Base-by-base conservation (phyloP, 2,329 filamentous ascomycete genomes). In the Fusarium citri region DNA sequence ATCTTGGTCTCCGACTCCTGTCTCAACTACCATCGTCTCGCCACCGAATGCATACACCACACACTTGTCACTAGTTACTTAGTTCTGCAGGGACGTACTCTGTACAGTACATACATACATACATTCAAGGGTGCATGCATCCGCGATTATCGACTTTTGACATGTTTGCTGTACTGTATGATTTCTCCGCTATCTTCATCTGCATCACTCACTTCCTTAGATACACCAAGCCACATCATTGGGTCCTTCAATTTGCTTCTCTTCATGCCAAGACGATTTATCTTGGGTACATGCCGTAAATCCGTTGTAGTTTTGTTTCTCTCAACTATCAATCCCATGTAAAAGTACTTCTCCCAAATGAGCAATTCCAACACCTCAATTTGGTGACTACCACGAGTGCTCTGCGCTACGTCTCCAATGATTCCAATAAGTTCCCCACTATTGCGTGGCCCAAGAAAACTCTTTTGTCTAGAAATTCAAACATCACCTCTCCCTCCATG, bases 391-490 rank as follows among this genome's bases (percentile, higher is more conserved):
- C 59, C 46, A 66, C 68, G 57, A 74, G 71, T 69, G 69, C 59
- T 72, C 66, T 69, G 67, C 61, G 68, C 63, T 71, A 46, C 37
- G 55, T 34, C 23, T 54, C 57, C 59, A 28, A 49, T 53, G 51
- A 64, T 61, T 67, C 55, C 47, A 57, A 41, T 57, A 60, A 61
- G 28, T 62, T 72, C 59, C 60, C 60, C 63, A 62, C 71, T 58
- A 23, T 68, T 50, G 49, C 28, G 47, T 68, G 65, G 63, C 46
- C 55, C 62, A 68, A 65, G 51, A 67, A 63, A 72, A 67, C 57
- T 74, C 71, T 74, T 74, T 74, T 74, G 72, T 74, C 72, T 74
- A 74, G 69, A 65, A 74, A 74, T 67, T 66, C 70, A 58, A 64
- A 49, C 40, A 30, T 74, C 70, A 55, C 59, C 58, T 59, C 48